These are phyloP conservation scores for Neofusicoccum ribis DNA, from an alignment of 2,329 filamentous ascomycete genomes.

Conservation along the genomic window DNA sequence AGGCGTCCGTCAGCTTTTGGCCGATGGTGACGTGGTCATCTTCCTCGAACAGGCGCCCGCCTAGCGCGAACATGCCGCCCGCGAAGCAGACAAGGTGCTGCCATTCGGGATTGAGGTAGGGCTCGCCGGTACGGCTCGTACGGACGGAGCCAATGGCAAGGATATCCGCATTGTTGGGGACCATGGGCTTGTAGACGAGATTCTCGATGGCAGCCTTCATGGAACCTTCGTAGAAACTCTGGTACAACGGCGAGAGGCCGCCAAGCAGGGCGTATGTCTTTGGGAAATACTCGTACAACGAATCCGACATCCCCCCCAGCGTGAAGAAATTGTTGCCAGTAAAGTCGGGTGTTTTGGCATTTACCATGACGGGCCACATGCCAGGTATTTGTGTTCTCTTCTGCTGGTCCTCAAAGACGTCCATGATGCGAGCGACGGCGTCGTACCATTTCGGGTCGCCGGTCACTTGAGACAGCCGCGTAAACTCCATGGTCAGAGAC, in stretches of 20 bases:
- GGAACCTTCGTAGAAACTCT: constrained; percentile 57
- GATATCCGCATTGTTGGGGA: constrained; percentile 47
- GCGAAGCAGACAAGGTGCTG: constrained; percentile 62
- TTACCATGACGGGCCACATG: constrained; percentile 50
- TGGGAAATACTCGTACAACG: constrained; percentile 46
- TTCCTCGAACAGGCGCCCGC: constrained; percentile 58
- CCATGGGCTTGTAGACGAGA: constrained; percentile 53
- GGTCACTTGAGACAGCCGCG: constrained; percentile 47
- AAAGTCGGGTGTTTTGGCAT: constrained; percentile 31
- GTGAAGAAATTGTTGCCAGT: constrained; percentile 23
- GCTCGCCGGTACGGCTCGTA: not conserved
- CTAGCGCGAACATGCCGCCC: constrained; percentile 63
- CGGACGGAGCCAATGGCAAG: constrained; percentile 29
- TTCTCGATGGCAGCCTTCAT: constrained; percentile 46
- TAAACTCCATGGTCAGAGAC: constrained; percentile 51
- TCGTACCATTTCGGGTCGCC: constrained; percentile 49
- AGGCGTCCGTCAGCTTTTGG: constrained; percentile 59
- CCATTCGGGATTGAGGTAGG: constrained; percentile 49
- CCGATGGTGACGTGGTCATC: constrained; percentile 57
- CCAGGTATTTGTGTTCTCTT: constrained; percentile 46
- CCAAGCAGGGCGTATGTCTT: constrained; percentile 52
- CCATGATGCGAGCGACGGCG: constrained; percentile 46
- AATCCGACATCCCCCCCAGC: constrained; percentile 43
- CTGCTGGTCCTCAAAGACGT: constrained; percentile 44
- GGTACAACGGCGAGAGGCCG: constrained; percentile 47